A percentile compares a stretch with the other conserved stretches of the same genome.
Conservation (phyloP, 192 early-diverging fungal genomes). For the Chytriomyces sp. region DNA sequence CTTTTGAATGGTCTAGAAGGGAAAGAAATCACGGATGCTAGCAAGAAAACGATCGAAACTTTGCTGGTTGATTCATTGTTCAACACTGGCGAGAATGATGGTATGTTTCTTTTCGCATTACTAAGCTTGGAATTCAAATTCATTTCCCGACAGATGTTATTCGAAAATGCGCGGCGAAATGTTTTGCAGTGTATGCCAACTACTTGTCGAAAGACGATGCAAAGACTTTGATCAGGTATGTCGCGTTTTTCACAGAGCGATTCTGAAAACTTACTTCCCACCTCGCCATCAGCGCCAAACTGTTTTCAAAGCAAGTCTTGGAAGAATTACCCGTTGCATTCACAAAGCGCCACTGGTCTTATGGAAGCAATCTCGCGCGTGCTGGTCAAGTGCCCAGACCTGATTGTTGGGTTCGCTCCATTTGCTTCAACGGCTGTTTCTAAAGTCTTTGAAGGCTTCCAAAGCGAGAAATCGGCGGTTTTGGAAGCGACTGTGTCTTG, state of each 20-base stretch:
- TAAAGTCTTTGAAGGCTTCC: conserved; percentile 23
- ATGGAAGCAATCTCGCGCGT: conserved; percentile 21
- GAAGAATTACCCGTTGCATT: conserved; percentile 7
- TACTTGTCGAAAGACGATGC: conserved; percentile 59
- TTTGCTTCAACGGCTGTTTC: not conserved
- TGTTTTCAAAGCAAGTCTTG: conserved; percentile 15
- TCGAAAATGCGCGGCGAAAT: conserved; percentile 61
- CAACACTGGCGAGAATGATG: conserved; percentile 54
- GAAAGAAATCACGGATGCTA: conserved; percentile 61
- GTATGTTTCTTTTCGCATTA: conserved; percentile 6
- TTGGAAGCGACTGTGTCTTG: conserved; percentile 18
- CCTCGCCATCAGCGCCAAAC: not conserved
- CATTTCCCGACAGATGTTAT: conserved; percentile 51
- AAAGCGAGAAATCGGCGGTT: conserved; percentile 17
- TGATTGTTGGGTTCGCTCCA: not conserved
- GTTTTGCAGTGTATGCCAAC: conserved; percentile 64
- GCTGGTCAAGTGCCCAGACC: conserved; percentile 13
- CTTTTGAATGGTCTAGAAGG: conserved; percentile 65
- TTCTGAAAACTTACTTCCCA: not conserved
- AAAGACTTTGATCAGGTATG: conserved; percentile 51
- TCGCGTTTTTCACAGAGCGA: conserved; percentile 4
- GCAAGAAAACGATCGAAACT: conserved; percentile 64
- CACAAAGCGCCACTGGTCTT: conserved; percentile 26
- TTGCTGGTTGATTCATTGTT: conserved; percentile 68
- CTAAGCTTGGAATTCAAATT: not conserved